Conservation (phyloP, 805 yeast genomes). For the Teunomyces aglyptinius region DNA sequence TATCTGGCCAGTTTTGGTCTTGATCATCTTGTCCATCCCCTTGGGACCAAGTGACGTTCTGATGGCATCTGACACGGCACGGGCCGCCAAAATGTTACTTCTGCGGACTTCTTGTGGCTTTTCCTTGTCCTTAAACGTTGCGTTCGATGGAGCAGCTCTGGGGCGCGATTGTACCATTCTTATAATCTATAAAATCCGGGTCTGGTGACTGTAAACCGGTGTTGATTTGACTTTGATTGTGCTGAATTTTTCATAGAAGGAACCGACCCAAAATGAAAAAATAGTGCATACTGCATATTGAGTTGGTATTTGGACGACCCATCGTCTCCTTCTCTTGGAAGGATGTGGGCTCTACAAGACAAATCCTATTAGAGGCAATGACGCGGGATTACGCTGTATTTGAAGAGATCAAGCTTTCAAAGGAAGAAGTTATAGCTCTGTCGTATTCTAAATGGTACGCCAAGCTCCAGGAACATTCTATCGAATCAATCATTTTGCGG, state of each 20-base stretch:
- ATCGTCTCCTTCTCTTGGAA: background rate
- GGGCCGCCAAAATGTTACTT: conserved; percentile 85
- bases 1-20: conserved; percentile 87
- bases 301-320: background rate
- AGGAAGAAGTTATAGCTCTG: conserved; percentile 31
- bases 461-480: conserved; percentile 18
- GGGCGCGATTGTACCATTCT: conserved; percentile 5
- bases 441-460: conserved; percentile 36
- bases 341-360: background rate
- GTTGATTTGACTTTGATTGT: background rate
- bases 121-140: conserved; percentile 88
- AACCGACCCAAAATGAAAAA: background rate
- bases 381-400: conserved; percentile 22
- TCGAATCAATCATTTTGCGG: conserved; percentile 23
- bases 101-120: conserved; percentile 93
- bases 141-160: conserved; percentile 57
- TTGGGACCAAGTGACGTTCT: conserved; percentile 96
- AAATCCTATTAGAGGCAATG: background rate
- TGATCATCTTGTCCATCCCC: conserved; percentile 99
- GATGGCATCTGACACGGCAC: conserved; percentile 94
- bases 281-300: background rate
- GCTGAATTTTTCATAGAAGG: background rate
- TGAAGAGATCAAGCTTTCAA: conserved; percentile 22
- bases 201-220: background rate
- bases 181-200: background rate